Conservation (phyloP, 2,329 filamentous ascomycete genomes). For the Pseudomassariella vexata region DNA sequence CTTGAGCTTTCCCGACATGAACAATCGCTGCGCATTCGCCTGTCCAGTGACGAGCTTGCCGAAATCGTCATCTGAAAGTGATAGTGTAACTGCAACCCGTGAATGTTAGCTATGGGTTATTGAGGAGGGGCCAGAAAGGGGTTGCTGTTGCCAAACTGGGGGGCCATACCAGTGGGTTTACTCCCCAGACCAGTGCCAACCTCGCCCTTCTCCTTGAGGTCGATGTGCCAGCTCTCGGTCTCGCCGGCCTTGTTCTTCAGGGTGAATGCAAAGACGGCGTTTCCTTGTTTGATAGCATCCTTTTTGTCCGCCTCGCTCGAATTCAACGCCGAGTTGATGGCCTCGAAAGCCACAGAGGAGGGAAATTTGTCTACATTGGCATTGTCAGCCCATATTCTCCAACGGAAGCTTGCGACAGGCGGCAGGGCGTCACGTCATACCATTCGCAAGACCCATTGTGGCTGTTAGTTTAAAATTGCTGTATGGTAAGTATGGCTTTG, state of each 20-base stretch:
- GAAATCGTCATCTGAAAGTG: slow-evolving; percentile 82
- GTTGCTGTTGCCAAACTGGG: neutral
- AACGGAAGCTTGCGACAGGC: neutral
- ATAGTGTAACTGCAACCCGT: slow-evolving; percentile 64
- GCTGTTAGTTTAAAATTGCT: slow-evolving; percentile 6
- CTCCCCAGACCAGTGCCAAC: slow-evolving; percentile 73
- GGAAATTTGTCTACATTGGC: slow-evolving; percentile 67
- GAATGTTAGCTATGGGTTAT: slow-evolving; percentile 1
- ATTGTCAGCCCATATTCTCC: no score
- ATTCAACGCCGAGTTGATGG: slow-evolving; percentile 68
- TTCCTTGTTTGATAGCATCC: slow-evolving; percentile 83
- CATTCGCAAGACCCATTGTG: slow-evolving; percentile 69
- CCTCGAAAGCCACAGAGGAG: slow-evolving; percentile 85
- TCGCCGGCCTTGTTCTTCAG: slow-evolving; percentile 82
- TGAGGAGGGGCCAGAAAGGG: neutral
- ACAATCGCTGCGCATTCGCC: slow-evolving; percentile 89
- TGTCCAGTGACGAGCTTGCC: slow-evolving; percentile 75
- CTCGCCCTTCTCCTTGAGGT: slow-evolving; percentile 83
- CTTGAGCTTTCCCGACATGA: slow-evolving; percentile 99
- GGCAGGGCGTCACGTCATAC: slow-evolving; percentile 36
- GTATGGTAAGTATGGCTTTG: slow-evolving; percentile 5
- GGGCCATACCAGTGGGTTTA: slow-evolving; percentile 71
- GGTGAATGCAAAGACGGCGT: slow-evolving; percentile 83
- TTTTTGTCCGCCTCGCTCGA: slow-evolving; percentile 65
- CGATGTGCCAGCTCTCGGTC: slow-evolving; percentile 86